phyloP scores from a whole-genome alignment of 2,329 filamentous ascomycete genomes.

The Fusarium avenaceum region DNA sequence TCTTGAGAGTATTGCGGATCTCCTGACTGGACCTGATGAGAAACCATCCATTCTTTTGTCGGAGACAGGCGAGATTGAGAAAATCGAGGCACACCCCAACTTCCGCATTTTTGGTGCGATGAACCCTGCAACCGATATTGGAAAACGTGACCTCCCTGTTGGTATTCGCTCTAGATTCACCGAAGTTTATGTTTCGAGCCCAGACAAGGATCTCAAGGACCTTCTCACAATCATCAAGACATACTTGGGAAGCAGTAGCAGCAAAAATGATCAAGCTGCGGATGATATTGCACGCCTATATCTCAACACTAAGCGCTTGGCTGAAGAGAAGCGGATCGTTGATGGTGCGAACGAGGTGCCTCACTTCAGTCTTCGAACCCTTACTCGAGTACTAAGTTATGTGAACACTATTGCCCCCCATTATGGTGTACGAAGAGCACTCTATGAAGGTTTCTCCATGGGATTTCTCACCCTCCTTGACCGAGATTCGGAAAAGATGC shows the following conservation, averaged over 20 bases:
- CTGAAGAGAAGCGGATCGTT: slow-evolving; percentile 85
- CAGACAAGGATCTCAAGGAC: slow-evolving; percentile 88
- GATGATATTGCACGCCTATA: slow-evolving; percentile 90
- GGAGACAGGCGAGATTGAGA: slow-evolving; percentile 93
- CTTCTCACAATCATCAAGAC: slow-evolving; percentile 88
- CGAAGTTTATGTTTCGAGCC: slow-evolving; percentile 92
- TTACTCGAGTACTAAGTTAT: slow-evolving; percentile 91
- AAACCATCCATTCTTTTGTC: slow-evolving; percentile 88
- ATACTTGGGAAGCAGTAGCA: slow-evolving; percentile 81
- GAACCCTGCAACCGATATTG: slow-evolving; percentile 98
- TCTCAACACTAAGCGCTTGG: slow-evolving; percentile 85
- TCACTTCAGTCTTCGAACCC: slow-evolving; percentile 94
- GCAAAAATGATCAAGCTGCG: slow-evolving; percentile 79
- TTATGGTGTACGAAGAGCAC: slow-evolving; percentile 85
- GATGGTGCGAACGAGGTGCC: slow-evolving; percentile 96
- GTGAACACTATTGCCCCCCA: slow-evolving; percentile 85
- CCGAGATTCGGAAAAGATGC: slow-evolving; percentile 81
- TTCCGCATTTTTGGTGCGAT: slow-evolving; percentile 98
- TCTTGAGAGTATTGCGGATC: slow-evolving; percentile 90
- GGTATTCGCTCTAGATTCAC: slow-evolving; percentile 94
- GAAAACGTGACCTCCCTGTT: slow-evolving; percentile 92
- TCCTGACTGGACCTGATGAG: slow-evolving; percentile 80
- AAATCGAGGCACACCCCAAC: slow-evolving; percentile 88
- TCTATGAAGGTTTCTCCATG: slow-evolving; percentile 98
- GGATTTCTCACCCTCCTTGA: slow-evolving; percentile 93